Evolutionary conservation across 2,329 filamentous ascomycete species (phyloP).

Genomic region (Xylariaceae sp.): DNA sequence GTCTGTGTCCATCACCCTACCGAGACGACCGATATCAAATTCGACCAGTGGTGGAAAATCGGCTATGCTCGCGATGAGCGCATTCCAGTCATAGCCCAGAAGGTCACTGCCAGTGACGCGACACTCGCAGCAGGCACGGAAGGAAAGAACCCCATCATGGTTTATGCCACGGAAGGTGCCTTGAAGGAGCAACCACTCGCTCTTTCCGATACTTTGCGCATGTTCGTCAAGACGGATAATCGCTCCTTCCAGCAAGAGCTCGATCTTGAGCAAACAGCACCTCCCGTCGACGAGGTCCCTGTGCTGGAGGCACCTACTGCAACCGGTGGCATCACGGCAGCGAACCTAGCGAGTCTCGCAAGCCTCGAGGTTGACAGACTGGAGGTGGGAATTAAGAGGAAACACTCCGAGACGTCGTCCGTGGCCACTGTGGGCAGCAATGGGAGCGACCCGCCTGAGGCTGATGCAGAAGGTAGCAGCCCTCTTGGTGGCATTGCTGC

Average conservation of each 20-base stretch:
- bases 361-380: too few species aligned
- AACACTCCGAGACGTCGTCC: constrained; percentile 28
- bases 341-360: constrained; percentile 17
- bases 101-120: constrained; percentile 43
- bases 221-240: constrained; percentile 51
- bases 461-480: background rate
- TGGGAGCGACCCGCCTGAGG: constrained; percentile 11
- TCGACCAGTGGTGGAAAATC: constrained; percentile 56
- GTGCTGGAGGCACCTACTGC: constrained; percentile 6
- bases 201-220: constrained; percentile 38
- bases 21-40: constrained; percentile 28
- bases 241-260: constrained; percentile 49
- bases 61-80: constrained; percentile 38
- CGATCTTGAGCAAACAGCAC: constrained; percentile 35
- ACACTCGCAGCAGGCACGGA: constrained; percentile 45
- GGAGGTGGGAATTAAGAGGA: constrained; percentile 20
- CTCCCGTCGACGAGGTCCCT: constrained; percentile 19
- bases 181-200: constrained; percentile 33
- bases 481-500: constrained; percentile 18
- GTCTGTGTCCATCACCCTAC: constrained; percentile 47
- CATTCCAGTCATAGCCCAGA: constrained; percentile 48
- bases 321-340: constrained; percentile 13
- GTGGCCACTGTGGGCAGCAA: constrained; percentile 29
- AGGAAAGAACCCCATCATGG: constrained; percentile 43
- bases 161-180: constrained; percentile 53